Base-by-base conservation (phyloP, 495 filamentous ascomycete genomes). In the Jackrogersella multiformis region DNA sequence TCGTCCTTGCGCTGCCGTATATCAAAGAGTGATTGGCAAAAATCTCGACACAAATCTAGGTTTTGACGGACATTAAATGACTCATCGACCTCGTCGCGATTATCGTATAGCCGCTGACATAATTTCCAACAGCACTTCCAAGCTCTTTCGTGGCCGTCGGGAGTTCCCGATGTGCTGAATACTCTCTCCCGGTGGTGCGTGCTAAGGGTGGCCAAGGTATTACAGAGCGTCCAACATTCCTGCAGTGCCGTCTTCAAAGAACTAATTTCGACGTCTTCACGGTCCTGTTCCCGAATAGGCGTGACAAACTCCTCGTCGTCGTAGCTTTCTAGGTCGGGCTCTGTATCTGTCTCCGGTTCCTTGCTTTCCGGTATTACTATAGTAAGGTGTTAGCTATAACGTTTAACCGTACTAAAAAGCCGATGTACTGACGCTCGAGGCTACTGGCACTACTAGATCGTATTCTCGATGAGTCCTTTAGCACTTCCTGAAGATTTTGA, bases 211-310 rank as follows among this genome's bases (percentile, higher is more conserved):
- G 93, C 92, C 38, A 97, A 79, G 0, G 93, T 96, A 75, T 96
- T 97, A 78, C 93, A 97, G 34, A 97, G 77, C 1, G 92, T 96
- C 93, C 93, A 97, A 76, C 93, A 97, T 80, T 96, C 93, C 64
- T 88, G 87, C 9, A 97, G 82, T 0, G 92, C 93, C 20, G 87
- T 84, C 62, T 84, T 88, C n/a, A 96, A 81, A 13, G 89, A 89
- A 34, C 78, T 84, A 51, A 94, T 83, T 74, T 96, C 92, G 45
- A 61, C 72, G 23, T 87, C 81, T 36, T 87, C 85, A 54, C 81
- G 78, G 49, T 83, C 79, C 39, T 71, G 67, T n/a, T 54, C 69
- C 49, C 76, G 76, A 44, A 85, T 68, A 24, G 75, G 73, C 28
- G 73, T 78, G 54, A 77, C 67, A 21, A 83, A 80, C 44, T 78